Base-by-base conservation (phyloP, 768 basidiomycete genomes). In the Mycena sanguinolenta region DNA sequence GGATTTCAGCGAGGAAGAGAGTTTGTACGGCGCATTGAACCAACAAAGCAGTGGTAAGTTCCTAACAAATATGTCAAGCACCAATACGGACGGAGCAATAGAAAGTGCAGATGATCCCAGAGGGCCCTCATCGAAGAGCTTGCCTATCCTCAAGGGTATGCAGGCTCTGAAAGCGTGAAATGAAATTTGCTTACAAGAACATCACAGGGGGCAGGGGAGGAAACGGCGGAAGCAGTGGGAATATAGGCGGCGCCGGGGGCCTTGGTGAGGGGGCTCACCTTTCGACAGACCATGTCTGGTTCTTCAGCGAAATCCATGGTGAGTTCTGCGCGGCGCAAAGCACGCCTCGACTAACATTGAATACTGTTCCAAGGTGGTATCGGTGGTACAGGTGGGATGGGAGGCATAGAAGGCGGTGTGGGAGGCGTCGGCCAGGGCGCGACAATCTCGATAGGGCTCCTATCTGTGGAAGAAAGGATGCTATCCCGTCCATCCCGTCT, bases 241-340 rank as follows among this genome's bases (percentile, higher is more conserved):
- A 21, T 23, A 59, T 14, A 36, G 60, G 60, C 30, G 60, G 60
- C 2, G 32, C 19, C 10, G 60, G 60, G 21, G 60, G 60, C 10
- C 10, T 25, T n/a, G 55, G 55, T 25, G n/a, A 39, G 21, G 55
- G 12, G n/a, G n/a, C 32, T 13, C 21, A 21, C 2, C 5, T 58
- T 21, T 9, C 55, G 23, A 10, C n/a, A 21, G 36, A 38, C n/a
- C 13, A 23, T 25, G 36, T 21, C 1, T 5, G 14, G 4, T 1
- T 13, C 23, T 58, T 58, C 30, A 21, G 54, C 32, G n/a, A 57
- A 21, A 21, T 57, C 13, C 1, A 34, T 7, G 21, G 55, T 38
- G 23, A 36, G 55, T 38, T 23, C 5, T 38, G 32, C 5, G 2
- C 6, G 19, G 6, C 8, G 19, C 32, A 3, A 55, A 21, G 19